Conservation (phyloP, 768 basidiomycete genomes). For the Asterophora parasitica region DNA sequence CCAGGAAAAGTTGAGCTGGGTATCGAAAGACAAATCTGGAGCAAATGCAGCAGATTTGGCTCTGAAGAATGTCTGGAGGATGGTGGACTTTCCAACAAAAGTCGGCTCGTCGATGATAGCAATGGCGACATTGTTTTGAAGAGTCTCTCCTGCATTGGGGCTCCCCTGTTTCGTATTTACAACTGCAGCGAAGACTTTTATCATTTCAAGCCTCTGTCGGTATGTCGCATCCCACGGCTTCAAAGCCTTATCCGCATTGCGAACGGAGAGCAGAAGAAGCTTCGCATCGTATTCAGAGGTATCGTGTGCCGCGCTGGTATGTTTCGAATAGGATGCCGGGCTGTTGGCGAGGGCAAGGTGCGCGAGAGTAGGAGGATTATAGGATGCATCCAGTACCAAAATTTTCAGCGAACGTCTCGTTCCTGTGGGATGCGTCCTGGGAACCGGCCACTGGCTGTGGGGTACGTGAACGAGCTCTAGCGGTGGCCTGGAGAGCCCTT, state of each 20-base stretch:
- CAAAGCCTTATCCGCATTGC: slow-evolving; percentile 81
- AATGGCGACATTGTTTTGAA: slow-evolving; percentile 55
- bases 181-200: slow-evolving; percentile 59
- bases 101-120: slow-evolving; percentile 85
- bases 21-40: slow-evolving; percentile 12
- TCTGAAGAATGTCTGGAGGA: slow-evolving; percentile 49
- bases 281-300: slow-evolving; percentile 58
- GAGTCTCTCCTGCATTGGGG: slow-evolving; percentile 9
- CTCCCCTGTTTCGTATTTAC: slow-evolving; percentile 20
- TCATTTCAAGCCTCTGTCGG: slow-evolving; percentile 84
- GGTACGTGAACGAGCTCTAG: slow-evolving; percentile 58
- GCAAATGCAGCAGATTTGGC: slow-evolving; percentile 25
- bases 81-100: slow-evolving; percentile 76
- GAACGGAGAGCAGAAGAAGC: slow-evolving; percentile 75
- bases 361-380: slow-evolving; percentile 87
- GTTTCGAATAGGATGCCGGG: slow-evolving; percentile 19
- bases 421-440: slow-evolving; percentile 16
- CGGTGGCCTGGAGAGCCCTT: slow-evolving; percentile 34
- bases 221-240: slow-evolving; percentile 69
- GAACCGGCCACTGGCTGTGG: slow-evolving; percentile 66
- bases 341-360: slow-evolving; percentile 73
- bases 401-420: slow-evolving; percentile 26
- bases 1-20: slow-evolving; percentile 69
- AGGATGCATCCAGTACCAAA: slow-evolving; percentile 85
- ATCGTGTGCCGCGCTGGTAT: background rate